Conservation (phyloP, 345 rosid species). For the Clarkia xantiana region DNA sequence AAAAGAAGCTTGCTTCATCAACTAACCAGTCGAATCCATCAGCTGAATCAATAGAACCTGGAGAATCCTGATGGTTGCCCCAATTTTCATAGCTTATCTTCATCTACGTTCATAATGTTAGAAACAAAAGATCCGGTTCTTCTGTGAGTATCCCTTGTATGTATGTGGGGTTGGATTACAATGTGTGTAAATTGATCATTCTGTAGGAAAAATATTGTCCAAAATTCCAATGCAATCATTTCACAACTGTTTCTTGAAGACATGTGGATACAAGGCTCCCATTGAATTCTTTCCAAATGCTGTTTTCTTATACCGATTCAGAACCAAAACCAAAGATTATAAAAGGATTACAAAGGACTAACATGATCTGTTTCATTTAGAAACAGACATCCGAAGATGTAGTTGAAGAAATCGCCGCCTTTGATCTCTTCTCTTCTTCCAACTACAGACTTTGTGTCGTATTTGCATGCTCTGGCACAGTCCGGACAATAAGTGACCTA, state of each 20-base stretch:
- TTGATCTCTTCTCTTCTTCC: conserved; percentile 28
- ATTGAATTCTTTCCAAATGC: too few relatives aligned
- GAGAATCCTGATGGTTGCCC: conserved; percentile 8
- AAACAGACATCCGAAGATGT: conserved; percentile 73
- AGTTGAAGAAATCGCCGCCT: conserved; percentile 61
- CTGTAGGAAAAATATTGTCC: too few relatives aligned
- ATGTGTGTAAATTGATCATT: too few relatives aligned
- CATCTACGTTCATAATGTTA: too few relatives aligned
- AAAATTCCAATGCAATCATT: too few relatives aligned
- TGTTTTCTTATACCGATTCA: background rate
- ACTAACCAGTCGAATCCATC: conserved; percentile 16
- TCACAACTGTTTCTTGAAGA: too few relatives aligned
- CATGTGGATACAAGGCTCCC: too few relatives aligned
- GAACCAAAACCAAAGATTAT: background rate
- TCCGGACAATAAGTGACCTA: conserved; percentile 94
- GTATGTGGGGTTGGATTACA: too few relatives aligned
- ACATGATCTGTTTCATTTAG: conserved; percentile 47
- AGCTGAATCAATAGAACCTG: conserved; percentile 15
- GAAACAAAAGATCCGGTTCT: too few relatives aligned
- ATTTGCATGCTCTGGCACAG: conserved; percentile 82
- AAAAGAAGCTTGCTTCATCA: conserved; percentile 34
- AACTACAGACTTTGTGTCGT: conserved; percentile 34
- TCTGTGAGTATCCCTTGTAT: too few relatives aligned
- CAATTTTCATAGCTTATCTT: too few relatives aligned
- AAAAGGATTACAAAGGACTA: conserved; percentile 22